A percentile compares a stretch with the other conserved stretches of the same genome.
Evolutionary conservation across 148 eudicot genomes (phyloP).

Genomic region (Gaultheria prostrata): DNA sequence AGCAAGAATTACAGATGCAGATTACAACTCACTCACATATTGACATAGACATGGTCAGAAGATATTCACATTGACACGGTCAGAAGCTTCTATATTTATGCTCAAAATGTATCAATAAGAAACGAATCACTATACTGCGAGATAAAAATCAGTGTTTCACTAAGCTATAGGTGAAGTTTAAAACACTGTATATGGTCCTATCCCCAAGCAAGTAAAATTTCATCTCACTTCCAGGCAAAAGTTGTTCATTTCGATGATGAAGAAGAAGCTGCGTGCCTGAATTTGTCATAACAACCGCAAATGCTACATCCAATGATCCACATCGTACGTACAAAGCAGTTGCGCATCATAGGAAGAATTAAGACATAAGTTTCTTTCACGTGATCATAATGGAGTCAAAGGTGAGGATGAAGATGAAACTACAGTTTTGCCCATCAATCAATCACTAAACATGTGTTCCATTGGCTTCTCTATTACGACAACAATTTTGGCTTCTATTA

Average conservation of each 20-base stretch:
- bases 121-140: neutral
- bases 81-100: neutral
- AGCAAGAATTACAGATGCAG: neutral
- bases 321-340: neutral
- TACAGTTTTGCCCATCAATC: neutral
- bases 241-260: neutral
- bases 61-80: neutral
- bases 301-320: neutral
- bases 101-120: neutral
- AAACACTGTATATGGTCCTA: neutral
- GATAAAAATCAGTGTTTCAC: neutral
- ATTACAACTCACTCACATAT: neutral
- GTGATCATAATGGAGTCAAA: neutral
- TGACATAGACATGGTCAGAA: slow-evolving; percentile 1
- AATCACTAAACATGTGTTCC: neutral
- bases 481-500: neutral
- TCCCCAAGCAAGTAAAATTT: slow-evolving; percentile 12
- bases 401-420: neutral
- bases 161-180: neutral
- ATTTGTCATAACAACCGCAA: neutral
- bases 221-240: neutral
- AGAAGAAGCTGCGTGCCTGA: neutral
- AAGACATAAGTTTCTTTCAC: neutral
- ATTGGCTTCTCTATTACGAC: neutral
- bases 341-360: neutral